Conservation (phyloP, 768 basidiomycete genomes). For the Pilatotrama ljubarskyi region DNA sequence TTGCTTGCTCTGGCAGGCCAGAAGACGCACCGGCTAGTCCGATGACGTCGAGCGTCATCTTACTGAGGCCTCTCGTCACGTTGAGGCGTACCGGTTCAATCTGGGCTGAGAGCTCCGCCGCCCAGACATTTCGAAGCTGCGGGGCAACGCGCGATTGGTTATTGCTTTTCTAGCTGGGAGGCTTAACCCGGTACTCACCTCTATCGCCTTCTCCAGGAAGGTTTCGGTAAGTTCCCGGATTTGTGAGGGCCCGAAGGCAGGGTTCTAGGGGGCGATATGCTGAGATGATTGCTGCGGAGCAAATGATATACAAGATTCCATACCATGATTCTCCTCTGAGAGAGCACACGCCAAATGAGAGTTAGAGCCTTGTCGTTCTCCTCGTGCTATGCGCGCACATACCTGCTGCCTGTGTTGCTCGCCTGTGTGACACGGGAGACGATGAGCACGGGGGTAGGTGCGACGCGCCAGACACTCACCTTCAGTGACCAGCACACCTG, state of each 20-base stretch:
- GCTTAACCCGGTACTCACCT: slow-evolving; percentile 43
- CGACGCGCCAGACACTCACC: too few species aligned
- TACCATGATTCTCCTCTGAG: slow-evolving; percentile 32
- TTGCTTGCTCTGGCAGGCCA: too few species aligned
- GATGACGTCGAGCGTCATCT: slow-evolving; percentile 42
- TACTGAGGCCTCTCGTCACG: slow-evolving; percentile 34
- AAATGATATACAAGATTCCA: neutral
- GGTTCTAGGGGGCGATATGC: slow-evolving; percentile 46
- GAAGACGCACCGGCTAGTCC: slow-evolving; percentile 37
- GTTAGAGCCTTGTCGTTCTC: too few species aligned
- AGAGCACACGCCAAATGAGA: neutral
- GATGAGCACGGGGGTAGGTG: neutral
- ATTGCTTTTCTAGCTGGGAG: neutral
- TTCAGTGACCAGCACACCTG: slow-evolving; percentile 52
- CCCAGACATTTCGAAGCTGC: slow-evolving; percentile 27
- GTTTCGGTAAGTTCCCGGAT: slow-evolving; percentile 57
- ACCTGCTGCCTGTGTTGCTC: slow-evolving; percentile 43
- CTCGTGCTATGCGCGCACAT: too few species aligned
- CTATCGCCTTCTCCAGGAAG: slow-evolving; percentile 54
- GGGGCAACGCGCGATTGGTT: neutral
- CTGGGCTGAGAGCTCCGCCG: slow-evolving; percentile 34
- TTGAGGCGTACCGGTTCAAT: slow-evolving; percentile 28
- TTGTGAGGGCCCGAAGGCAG: slow-evolving; percentile 62
- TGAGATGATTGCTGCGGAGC: neutral
- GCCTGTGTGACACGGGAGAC: slow-evolving; percentile 13